Percentiles rank a stretch among this genome's conserved stretches.
phyloP scores from a whole-genome alignment of 2,329 filamentous ascomycete species.

The Mycosphaerella arachidis region DNA sequence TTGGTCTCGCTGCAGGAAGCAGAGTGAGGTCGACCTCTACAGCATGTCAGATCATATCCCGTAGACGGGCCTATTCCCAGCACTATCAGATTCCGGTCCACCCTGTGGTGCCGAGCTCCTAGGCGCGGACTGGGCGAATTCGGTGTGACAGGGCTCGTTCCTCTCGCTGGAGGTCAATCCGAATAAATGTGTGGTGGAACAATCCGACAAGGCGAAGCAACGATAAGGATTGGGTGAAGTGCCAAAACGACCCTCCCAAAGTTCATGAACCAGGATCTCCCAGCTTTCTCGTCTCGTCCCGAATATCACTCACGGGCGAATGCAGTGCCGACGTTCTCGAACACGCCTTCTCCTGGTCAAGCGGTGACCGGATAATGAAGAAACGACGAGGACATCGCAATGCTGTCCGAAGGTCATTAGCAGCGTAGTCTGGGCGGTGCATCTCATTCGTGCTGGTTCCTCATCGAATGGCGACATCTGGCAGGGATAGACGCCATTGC shows the following conservation, averaged over 20 bases:
- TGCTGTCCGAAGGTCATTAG: too few species aligned
- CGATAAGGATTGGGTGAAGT: background rate
- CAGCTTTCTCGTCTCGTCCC: background rate
- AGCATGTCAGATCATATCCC: background rate
- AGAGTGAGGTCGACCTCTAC: background rate
- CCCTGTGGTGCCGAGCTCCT: background rate
- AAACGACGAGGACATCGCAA: too few species aligned
- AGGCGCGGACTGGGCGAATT: background rate
- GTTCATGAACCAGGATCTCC: background rate
- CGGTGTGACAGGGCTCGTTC: background rate
- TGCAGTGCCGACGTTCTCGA: background rate
- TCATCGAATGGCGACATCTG: background rate
- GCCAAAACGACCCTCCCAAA: background rate
- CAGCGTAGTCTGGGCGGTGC: too few species aligned
- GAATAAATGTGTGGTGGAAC: background rate
- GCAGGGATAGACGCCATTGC: background rate
- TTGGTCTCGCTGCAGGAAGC: background rate
- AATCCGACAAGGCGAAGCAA: background rate
- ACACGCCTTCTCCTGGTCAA: too few species aligned
- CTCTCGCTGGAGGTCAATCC: background rate
- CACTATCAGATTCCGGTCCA: background rate
- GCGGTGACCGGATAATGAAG: too few species aligned
- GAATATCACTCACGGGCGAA: background rate
- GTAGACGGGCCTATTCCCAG: background rate
- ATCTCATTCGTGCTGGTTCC: background rate